Percentiles rank a stretch among this genome's conserved stretches.
These are phyloP conservation scores for Thelonectria discophora DNA, from an alignment of 2,329 filamentous ascomycete species.

Conservation along the genomic window DNA sequence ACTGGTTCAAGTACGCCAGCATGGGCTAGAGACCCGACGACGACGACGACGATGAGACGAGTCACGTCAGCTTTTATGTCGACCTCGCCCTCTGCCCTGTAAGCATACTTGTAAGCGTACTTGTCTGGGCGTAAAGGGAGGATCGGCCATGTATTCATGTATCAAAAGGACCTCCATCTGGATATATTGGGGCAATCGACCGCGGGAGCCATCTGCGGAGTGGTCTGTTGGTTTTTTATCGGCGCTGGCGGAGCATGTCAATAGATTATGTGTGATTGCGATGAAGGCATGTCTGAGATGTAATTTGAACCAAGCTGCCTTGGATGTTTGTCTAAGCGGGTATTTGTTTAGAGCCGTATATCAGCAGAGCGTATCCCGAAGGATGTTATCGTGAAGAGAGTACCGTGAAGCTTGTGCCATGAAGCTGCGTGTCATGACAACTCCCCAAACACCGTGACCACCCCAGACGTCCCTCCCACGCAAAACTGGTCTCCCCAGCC, in stretches of 20 bases:
- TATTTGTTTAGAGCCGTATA: no score
- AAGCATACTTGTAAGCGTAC: no score
- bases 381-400: no score
- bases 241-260: conserved; percentile 35
- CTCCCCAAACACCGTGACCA: conserved; percentile 69
- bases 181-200: conserved; percentile 22
- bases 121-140: no score
- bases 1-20: conserved; percentile 96
- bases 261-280: conserved; percentile 15
- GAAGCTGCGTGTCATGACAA: conserved; percentile 25
- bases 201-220: conserved; percentile 17
- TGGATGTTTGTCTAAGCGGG: no score
- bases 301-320: not conserved
- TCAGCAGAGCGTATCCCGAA: no score
- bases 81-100: no score
- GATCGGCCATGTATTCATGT: conserved; percentile 23
- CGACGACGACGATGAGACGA: not conserved
- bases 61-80: conserved; percentile 1
- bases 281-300: not conserved
- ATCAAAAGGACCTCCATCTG: conserved; percentile 24
- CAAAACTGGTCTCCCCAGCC: conserved; percentile 73
- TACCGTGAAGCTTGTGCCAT: no score
- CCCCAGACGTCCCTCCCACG: conserved; percentile 70
- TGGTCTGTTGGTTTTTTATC: conserved; percentile 23
- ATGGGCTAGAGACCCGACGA: conserved; percentile 65